A percentile compares a stretch with the other conserved stretches of the same genome.
phyloP scores from a whole-genome alignment of 352 stramenopile genomes.

The Phytophthora tentaculata region DNA sequence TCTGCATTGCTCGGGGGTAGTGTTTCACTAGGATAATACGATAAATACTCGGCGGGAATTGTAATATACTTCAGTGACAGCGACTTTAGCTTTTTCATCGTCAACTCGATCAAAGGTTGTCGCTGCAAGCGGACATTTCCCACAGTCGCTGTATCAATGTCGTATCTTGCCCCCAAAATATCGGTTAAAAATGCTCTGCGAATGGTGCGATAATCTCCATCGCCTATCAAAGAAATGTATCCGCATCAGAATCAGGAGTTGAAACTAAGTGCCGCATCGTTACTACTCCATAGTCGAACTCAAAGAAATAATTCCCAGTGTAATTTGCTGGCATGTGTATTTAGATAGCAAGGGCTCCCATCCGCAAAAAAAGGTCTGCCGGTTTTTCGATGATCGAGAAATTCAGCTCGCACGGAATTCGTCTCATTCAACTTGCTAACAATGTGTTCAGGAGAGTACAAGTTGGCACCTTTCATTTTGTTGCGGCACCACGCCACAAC shows the following conservation, averaged over 20 bases:
- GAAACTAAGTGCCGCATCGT: background rate
- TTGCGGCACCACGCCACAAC: background rate
- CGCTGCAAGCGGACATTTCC: background rate
- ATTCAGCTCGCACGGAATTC: background rate
- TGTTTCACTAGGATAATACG: no score
- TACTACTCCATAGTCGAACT: background rate
- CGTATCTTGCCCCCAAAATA: background rate
- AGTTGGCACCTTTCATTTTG: background rate
- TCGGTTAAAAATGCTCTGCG: background rate
- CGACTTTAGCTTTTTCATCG: no score
- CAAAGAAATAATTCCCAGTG: background rate
- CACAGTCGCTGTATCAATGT: background rate
- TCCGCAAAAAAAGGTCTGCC: background rate
- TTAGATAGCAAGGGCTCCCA: background rate
- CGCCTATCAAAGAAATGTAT: background rate
- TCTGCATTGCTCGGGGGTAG: no score
- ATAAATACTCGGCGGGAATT: no score
- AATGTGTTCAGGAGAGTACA: background rate
- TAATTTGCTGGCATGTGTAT: background rate
- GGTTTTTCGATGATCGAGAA: background rate
- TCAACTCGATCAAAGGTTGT: background rate
- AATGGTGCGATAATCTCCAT: background rate
- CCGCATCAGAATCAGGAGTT: background rate
- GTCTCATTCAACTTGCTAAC: background rate
- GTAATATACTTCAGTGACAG: no score